Evolutionary conservation across 257 asterid genomes (phyloP).

Genomic region (Solanum pimpinellifolium): DNA sequence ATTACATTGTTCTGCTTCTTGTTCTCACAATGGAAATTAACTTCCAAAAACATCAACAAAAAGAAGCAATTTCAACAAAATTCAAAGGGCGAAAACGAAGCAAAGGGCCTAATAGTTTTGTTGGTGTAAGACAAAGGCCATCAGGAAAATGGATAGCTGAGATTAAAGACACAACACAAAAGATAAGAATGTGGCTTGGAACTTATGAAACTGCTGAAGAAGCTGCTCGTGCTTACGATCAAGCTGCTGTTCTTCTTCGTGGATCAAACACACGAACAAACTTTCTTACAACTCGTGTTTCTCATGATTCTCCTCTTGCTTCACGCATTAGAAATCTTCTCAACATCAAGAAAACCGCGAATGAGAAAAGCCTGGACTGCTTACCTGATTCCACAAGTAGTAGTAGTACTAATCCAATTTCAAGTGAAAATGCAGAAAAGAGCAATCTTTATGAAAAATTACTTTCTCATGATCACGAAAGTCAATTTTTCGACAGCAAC

Average conservation of each 20-base stretch:
- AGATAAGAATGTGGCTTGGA: slow-evolving; percentile 74
- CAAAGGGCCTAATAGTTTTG: slow-evolving; percentile 20
- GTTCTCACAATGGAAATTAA: slow-evolving; percentile 40
- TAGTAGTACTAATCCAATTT: background rate
- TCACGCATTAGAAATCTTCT: slow-evolving; percentile 44
- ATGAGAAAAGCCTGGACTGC: background rate
- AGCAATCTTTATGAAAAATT: background rate
- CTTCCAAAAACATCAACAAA: slow-evolving; percentile 23
- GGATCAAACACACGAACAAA: slow-evolving; percentile 58
- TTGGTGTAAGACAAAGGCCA: slow-evolving; percentile 65
- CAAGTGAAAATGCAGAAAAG: background rate
- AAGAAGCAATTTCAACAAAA: slow-evolving; percentile 8
- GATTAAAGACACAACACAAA: slow-evolving; percentile 66
- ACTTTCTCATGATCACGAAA: background rate
- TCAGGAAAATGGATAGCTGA: slow-evolving; percentile 79
- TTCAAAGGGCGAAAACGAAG: slow-evolving; percentile 12
- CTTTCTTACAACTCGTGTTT: slow-evolving; percentile 17
- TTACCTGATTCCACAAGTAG: background rate
- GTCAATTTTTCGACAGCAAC: slow-evolving; percentile 7
- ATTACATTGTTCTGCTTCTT: background rate
- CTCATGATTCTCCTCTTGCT: slow-evolving; percentile 48
- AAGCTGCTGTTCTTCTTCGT: slow-evolving; percentile 62
- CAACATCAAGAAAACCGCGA: slow-evolving; percentile 22
- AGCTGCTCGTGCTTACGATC: slow-evolving; percentile 67
- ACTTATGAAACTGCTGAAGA: slow-evolving; percentile 53